A percentile compares a stretch with the other conserved stretches of the same genome.
These are phyloP conservation scores for Emmonsia crescens DNA, from an alignment of 2,329 filamentous ascomycete species.

Conservation along the genomic window DNA sequence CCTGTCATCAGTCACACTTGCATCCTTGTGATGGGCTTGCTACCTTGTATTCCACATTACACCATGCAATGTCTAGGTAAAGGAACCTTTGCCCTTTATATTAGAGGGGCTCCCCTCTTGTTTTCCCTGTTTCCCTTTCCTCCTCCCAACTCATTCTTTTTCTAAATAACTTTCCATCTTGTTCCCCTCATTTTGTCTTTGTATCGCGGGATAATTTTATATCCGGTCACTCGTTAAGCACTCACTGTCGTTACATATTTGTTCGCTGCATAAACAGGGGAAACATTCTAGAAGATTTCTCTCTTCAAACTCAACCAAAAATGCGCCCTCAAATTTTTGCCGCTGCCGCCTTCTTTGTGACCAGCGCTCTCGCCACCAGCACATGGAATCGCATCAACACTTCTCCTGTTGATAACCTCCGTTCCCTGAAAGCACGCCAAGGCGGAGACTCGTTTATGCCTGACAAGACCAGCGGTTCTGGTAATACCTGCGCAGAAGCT, in stretches of 20 bases:
- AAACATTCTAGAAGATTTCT: not conserved
- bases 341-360: conserved; percentile 5
- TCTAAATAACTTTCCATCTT: not conserved
- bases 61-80: not conserved
- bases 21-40: not conserved
- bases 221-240: not conserved
- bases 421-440: conserved; percentile 1
- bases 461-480: conserved; percentile 5
- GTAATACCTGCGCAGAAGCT: conserved; percentile 9
- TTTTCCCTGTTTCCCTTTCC: not conserved
- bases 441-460: conserved; percentile 9
- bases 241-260: not conserved
- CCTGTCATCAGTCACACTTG: not conserved
- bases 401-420: not conserved
- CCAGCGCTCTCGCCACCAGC: conserved; percentile 2
- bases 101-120: not conserved
- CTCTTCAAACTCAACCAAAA: not conserved
- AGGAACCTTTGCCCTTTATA: not conserved
- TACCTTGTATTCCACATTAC: not conserved
- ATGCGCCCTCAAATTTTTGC: conserved; percentile 7
- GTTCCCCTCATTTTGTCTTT: not conserved
- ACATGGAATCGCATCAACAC: not conserved
- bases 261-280: not conserved
- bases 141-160: not conserved
- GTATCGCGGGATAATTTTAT: not conserved